These are phyloP conservation scores for Candida fluviatilis DNA, from an alignment of 805 yeast species.

Conservation along the genomic window DNA sequence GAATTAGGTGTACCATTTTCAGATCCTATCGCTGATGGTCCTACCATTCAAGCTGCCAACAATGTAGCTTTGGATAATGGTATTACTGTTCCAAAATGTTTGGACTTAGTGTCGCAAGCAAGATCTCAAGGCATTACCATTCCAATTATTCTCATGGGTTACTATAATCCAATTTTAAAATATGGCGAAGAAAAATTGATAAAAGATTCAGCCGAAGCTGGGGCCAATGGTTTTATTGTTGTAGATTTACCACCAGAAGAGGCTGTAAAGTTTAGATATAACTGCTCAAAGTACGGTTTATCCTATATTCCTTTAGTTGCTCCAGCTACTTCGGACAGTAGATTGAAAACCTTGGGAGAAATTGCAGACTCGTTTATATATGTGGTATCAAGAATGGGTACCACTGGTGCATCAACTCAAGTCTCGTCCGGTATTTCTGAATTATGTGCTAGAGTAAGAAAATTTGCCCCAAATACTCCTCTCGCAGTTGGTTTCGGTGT, in stretches of 20 bases:
- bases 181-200: conserved; percentile 87
- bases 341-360: conserved; percentile 70
- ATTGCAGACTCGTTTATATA: conserved; percentile 95
- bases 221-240: conserved; percentile 91
- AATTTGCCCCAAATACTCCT: conserved; percentile 61
- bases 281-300: conserved; percentile 63
- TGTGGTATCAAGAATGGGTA: conserved; percentile 97
- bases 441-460: conserved; percentile 72
- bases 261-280: conserved; percentile 79
- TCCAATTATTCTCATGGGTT: conserved; percentile 94
- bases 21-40: conserved; percentile 99
- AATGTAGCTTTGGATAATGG: conserved; percentile 80
- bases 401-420: conserved; percentile 81
- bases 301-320: conserved; percentile 93
- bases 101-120: conserved; percentile 72
- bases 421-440: conserved; percentile 61
- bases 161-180: conserved; percentile 87
- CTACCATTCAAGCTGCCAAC: conserved; percentile 90
- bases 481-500: conserved; percentile 98
- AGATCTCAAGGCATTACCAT: conserved; percentile 79
- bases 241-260: conserved; percentile 99
- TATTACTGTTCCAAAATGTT: conserved; percentile 61
- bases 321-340: conserved; percentile 90
- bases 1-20: conserved; percentile 96
- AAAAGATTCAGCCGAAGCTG: conserved; percentile 74